A percentile compares a stretch with the other conserved stretches of the same genome.
Evolutionary conservation across 192 early-diverging fungal species (phyloP).

Genomic region (Oehlia diaphana): DNA sequence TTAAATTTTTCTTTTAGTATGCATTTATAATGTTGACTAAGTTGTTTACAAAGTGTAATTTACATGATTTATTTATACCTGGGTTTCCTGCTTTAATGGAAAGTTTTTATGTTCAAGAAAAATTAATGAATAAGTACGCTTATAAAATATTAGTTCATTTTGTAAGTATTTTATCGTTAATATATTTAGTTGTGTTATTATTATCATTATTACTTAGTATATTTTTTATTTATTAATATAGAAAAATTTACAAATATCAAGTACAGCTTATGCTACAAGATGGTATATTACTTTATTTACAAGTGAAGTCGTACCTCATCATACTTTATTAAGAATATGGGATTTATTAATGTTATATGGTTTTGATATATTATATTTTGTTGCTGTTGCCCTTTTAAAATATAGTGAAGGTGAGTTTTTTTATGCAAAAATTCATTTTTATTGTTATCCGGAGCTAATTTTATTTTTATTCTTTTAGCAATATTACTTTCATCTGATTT

Average conservation of each 20-base stretch:
- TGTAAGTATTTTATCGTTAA: constrained; percentile 35
- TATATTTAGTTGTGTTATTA: not conserved
- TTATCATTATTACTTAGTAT: not conserved
- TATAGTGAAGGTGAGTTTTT: constrained; percentile 44
- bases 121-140: constrained; percentile 43
- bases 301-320: constrained; percentile 51
- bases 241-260: constrained; percentile 47
- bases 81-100: constrained; percentile 59
- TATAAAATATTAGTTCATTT: constrained; percentile 48
- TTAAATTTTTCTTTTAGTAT: constrained; percentile 36
- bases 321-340: constrained; percentile 57
- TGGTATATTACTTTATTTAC: constrained; percentile 64
- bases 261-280: constrained; percentile 52
- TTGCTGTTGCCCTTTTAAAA: constrained; percentile 50
- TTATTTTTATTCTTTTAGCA: constrained; percentile 27
- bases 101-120: constrained; percentile 58
- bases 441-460: no score
- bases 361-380: constrained; percentile 55
- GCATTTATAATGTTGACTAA: constrained; percentile 52
- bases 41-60: constrained; percentile 47
- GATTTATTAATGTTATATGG: constrained; percentile 52
- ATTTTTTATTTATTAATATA: constrained; percentile 10
- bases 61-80: constrained; percentile 53
- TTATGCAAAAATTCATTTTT: not conserved
- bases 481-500: constrained; percentile 45